Evolutionary conservation across 202 grass and related monocot genomes (phyloP), one percentile per base, ranked within the genome.

Genomic region (Zoysia matrella): DNA sequence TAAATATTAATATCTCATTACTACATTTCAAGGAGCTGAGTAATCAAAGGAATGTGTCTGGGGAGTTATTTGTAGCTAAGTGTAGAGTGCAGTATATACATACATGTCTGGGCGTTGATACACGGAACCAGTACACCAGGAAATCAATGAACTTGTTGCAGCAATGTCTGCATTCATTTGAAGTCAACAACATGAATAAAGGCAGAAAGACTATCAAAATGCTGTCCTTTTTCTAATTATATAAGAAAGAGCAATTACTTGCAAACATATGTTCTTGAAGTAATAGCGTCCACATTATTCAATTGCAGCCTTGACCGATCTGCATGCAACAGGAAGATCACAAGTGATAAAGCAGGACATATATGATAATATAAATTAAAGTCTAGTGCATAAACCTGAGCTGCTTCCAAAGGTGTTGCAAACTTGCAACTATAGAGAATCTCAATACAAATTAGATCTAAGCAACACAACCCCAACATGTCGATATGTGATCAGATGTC

Each of bases 111-210:
- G 90, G 85, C 47, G 82, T 64, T 9, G 92, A 86, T 72, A 93
- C 54, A 0, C 89, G 89, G 65, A 87, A 95, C 90, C 95, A 98
- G 83, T 95, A 98, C 55, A 98, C 71, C 60, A 93, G 80, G 76
- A 89, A 91, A 77, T 93, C 88, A 44, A 93, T 65, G 44, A 95
- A 93, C 65, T 91, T 93, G 82, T 81, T 65, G 81, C 88, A 91
- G 84, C 95, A 95, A 69, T 85, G 69, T 66, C 92, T 98, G 90
- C 88, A 98, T 88, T 78, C 40, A 80, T 86, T 91, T 80, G 6
- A 83, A 80, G 43, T 72, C 45, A 72, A 58, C 8, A 75, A 73
- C 71, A 75, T 80, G 3, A 87, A 60, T 41, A 11, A 36, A 36
- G 30, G 42, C 39, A 66, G 9, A 10, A 80, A 51, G 22, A 80